Conservation (phyloP, 129 eudicot genomes). For the Deinandra increscens region DNA sequence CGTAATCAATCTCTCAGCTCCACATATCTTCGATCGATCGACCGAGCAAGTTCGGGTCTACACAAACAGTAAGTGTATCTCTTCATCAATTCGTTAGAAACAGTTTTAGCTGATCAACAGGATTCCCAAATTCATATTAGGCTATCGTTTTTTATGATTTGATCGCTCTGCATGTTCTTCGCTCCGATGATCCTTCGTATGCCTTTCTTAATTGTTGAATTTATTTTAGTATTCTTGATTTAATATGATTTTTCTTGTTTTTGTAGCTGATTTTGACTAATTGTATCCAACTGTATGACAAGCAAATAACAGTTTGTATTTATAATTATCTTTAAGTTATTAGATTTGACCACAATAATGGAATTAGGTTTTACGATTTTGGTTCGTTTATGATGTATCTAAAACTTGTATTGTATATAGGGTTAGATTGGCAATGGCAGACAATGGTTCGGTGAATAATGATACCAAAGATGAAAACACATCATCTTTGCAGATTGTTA, state of each 20-base stretch:
- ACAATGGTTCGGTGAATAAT: constrained; percentile 29
- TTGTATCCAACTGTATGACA: constrained; percentile 18
- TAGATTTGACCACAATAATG: neutral
- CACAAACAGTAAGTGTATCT: constrained; percentile 6
- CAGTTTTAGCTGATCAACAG: constrained; percentile 3
- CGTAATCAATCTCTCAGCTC: neutral
- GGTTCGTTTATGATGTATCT: neutral
- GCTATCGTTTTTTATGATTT: constrained; percentile 3
- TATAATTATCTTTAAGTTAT: too few species aligned
- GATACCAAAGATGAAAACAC: constrained; percentile 33
- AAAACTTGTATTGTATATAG: neutral
- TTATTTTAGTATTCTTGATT: neutral
- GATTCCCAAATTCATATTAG: neutral
- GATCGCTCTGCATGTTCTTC: constrained; percentile 11
- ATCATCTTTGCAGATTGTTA: constrained; percentile 30
- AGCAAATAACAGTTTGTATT: too few species aligned
- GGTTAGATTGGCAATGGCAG: constrained; percentile 37
- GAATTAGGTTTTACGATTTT: neutral
- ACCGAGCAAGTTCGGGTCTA: neutral
- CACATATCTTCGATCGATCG: neutral
- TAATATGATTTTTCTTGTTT: neutral
- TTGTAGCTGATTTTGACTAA: constrained; percentile 10
- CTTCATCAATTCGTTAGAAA: neutral
- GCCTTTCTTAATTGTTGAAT: neutral
- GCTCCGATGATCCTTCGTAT: constrained; percentile 1